Evolutionary conservation across 202 grass and related monocot genomes (phyloP), one percentile per base, ranked within the genome.

Genomic region (Zizania palustris): DNA sequence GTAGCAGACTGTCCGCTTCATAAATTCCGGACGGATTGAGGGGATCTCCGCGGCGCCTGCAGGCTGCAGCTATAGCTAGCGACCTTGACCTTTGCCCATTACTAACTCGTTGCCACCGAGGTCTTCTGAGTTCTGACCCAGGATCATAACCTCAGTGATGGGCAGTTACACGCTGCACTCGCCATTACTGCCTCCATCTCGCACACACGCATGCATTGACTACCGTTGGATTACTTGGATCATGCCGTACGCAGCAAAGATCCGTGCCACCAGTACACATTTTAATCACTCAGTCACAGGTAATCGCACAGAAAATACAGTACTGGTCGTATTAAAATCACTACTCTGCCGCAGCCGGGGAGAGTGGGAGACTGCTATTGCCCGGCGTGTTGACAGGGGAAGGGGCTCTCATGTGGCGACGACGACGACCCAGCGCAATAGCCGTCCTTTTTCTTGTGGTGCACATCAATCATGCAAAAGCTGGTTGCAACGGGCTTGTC

Each of bases 381-480:
- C 28, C 28, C 28, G 28, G 28, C 28, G 28, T 28, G 28, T 28
- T 28, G 28, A 28, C 28, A 28, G 28, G 28, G 28, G 28, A 28
- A n/a, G 28, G 28, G 28, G 28, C 28, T 0, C 28, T 28, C 28
- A 28, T 28, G 2, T 28, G 28, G n/a, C 22, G 19, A 7, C 51
- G 51, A 55, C 51, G 51, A 20, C 51, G 51, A 55, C 16, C 14
- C n/a, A 4, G 14, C 21, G 7, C 28, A 2, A 28, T 28, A 28
- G 28, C 28, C 28, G 41, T 15, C 56, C 20, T n/a, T 4, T 42
- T 36, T 22, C 42, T 51, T 57, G 20, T 18, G 45, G n/a, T 55
- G 35, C 60, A 45, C 64, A 71, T 71, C 73, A 86, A 73, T 78
- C 73, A 28, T 67, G 60, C 9, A 51, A 38, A 72, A 28, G 59